These are phyloP conservation scores for Pichia sp. DNA, from an alignment of 1,139 yeast species.

Conservation along the genomic window DNA sequence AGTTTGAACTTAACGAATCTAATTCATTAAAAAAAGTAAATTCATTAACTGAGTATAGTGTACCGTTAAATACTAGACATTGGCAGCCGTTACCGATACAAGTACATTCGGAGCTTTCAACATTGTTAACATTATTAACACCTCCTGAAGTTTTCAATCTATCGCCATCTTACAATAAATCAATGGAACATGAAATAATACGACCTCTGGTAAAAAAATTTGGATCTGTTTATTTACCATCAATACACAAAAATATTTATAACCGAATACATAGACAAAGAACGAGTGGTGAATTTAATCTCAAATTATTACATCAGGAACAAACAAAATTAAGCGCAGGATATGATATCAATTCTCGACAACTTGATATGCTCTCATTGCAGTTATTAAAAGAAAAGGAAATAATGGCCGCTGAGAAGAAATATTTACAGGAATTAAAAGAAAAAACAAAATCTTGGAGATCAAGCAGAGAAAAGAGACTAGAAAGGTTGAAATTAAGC, in stretches of 20 bases:
- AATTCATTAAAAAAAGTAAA: background rate
- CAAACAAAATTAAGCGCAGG: slow-evolving; percentile 20
- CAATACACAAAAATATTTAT: slow-evolving; percentile 15
- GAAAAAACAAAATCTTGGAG: slow-evolving; percentile 14
- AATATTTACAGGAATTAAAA: slow-evolving; percentile 19
- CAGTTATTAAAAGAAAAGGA: slow-evolving; percentile 22
- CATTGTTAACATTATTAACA: slow-evolving; percentile 8
- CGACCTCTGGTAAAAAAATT: slow-evolving; percentile 21
- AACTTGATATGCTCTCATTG: slow-evolving; percentile 20
- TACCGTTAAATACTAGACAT: slow-evolving; percentile 16
- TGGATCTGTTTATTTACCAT: slow-evolving; percentile 22
- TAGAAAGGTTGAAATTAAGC: slow-evolving; percentile 4
- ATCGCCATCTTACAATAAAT: background rate
- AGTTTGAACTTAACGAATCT: too few species aligned
- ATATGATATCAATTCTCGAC: slow-evolving; percentile 24
- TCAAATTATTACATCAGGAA: slow-evolving; percentile 16
- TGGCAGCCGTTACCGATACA: slow-evolving; percentile 23
- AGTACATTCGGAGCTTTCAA: slow-evolving; percentile 15
- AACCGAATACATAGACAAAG: background rate
- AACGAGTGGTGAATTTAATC: slow-evolving; percentile 16
- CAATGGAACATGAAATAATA: slow-evolving; percentile 16
- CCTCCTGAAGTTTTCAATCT: slow-evolving; percentile 7
- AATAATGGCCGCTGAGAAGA: slow-evolving; percentile 16
- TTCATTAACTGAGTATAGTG: slow-evolving; percentile 11
- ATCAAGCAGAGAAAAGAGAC: slow-evolving; percentile 10